These are phyloP conservation scores for Syncephalastrum monosporum DNA, from an alignment of 371 early-diverging fungal genomes.

Conservation along the genomic window DNA sequence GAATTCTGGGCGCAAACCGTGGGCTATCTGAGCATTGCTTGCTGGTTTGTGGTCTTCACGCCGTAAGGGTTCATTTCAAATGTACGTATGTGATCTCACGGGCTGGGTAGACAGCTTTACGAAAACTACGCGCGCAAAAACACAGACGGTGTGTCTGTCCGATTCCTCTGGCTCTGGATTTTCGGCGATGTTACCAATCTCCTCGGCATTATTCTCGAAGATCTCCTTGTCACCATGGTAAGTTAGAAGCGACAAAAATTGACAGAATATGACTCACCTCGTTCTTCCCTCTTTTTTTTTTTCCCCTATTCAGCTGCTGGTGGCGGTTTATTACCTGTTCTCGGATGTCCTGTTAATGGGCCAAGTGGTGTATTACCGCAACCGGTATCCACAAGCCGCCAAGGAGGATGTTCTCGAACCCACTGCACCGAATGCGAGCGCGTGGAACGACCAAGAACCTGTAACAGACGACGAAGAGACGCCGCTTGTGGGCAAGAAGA, in stretches of 20 bases:
- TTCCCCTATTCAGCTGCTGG: constrained; percentile 25
- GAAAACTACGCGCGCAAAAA: constrained; percentile 62
- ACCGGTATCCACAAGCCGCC: constrained; percentile 10
- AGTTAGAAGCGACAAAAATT: constrained; percentile 3
- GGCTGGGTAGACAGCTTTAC: constrained; percentile 52
- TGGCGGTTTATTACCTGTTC: constrained; percentile 51
- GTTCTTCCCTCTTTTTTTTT: constrained; percentile 1
- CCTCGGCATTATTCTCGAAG: constrained; percentile 69
- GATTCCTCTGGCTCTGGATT: constrained; percentile 77
- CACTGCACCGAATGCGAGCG: no score
- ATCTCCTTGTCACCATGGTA: constrained; percentile 72
- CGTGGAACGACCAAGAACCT: no score
- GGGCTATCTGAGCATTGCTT: constrained; percentile 57
- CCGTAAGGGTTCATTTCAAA: constrained; percentile 51
- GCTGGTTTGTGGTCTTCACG: constrained; percentile 70
- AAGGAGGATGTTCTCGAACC: background rate
- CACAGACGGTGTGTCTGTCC: constrained; percentile 65
- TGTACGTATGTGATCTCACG: background rate
- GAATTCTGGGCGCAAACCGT: constrained; percentile 30
- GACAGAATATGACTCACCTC: background rate
- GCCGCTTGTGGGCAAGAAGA: background rate
- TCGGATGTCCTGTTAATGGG: constrained; percentile 50
- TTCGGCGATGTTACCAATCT: constrained; percentile 82
- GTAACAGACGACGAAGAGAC: no score
- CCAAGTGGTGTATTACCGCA: constrained; percentile 58